Conservation (phyloP, 2,329 filamentous ascomycete species). For the Cladophialophora exuberans region DNA sequence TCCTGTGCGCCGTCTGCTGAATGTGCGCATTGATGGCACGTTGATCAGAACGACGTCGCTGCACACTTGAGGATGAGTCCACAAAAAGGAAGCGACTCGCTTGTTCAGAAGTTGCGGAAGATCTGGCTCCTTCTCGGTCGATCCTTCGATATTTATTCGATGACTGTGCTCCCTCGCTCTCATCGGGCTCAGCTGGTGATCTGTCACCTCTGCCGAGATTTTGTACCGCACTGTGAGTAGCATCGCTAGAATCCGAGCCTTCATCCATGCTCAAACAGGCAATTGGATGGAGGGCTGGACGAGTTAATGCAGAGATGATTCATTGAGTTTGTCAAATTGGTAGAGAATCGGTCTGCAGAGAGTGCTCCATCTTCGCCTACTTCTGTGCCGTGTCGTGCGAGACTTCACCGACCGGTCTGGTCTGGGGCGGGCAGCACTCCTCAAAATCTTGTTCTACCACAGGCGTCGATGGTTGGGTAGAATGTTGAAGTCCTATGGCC, state of each 20-base stretch:
- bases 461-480: slow-evolving; percentile 1
- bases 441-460: no score
- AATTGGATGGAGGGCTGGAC: slow-evolving; percentile 2
- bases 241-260: slow-evolving; percentile 3
- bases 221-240: background rate
- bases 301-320: slow-evolving; percentile 14
- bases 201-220: slow-evolving; percentile 3
- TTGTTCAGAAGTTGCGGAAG: slow-evolving; percentile 7
- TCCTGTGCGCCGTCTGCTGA: slow-evolving; percentile 19
- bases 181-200: slow-evolving; percentile 7
- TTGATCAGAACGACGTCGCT: slow-evolving; percentile 21
- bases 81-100: slow-evolving; percentile 20
- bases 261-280: slow-evolving; percentile 24
- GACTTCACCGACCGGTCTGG: no score
- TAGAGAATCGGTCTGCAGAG: slow-evolving; percentile 3
- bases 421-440: no score
- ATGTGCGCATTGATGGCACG: slow-evolving; percentile 23
- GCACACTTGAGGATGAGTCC: slow-evolving; percentile 18
- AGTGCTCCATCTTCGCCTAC: slow-evolving; percentile 5
- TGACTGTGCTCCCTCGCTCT: slow-evolving; percentile 2
- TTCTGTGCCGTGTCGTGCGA: background rate
- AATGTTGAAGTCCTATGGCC: slow-evolving; percentile 4
- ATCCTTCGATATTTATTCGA: slow-evolving; percentile 20
- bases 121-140: slow-evolving; percentile 14
- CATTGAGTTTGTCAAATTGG: slow-evolving; percentile 17